Evolutionary conservation across 805 yeast species (phyloP).

Genomic region (Kuraishia floccosa): DNA sequence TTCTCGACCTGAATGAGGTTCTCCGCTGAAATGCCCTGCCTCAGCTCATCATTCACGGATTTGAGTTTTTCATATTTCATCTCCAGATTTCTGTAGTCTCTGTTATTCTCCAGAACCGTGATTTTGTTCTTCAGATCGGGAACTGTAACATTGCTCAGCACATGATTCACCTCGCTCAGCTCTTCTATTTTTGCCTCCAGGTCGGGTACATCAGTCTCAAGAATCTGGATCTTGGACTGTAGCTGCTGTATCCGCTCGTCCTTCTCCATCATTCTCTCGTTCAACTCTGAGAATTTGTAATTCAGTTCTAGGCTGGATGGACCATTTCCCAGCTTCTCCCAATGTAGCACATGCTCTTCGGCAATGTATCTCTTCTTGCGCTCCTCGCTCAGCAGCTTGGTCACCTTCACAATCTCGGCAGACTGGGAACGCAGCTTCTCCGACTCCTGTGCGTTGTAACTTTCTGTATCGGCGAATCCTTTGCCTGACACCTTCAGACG

Average conservation of each 20-base stretch:
- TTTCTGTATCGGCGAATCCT: not conserved
- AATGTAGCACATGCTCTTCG: conserved; percentile 54
- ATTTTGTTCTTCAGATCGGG: conserved; percentile 35
- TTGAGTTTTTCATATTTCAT: conserved; percentile 65
- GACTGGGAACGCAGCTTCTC: conserved; percentile 23
- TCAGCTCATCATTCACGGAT: conserved; percentile 37
- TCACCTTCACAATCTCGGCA: conserved; percentile 35
- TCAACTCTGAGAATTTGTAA: conserved; percentile 43
- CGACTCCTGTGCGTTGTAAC: not conserved
- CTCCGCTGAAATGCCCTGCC: conserved; percentile 4
- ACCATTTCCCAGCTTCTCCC: conserved; percentile 38
- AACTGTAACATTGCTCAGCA: conserved; percentile 27
- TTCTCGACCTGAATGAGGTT: conserved; percentile 11
- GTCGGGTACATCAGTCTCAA: conserved; percentile 21
- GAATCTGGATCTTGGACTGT: conserved; percentile 31
- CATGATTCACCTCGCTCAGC: conserved; percentile 26
- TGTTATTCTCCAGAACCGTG: conserved; percentile 10
- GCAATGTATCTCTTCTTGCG: conserved; percentile 55
- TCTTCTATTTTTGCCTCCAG: conserved; percentile 27
- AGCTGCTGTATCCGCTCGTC: conserved; percentile 36
- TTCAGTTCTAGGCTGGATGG: conserved; percentile 46
- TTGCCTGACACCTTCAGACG: conserved; percentile 14
- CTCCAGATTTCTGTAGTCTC: conserved; percentile 14
- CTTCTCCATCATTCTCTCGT: conserved; percentile 31
- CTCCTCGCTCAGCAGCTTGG: conserved; percentile 50